phyloP scores from a whole-genome alignment of 169 alveolate species.

The Theileria sp. region DNA sequence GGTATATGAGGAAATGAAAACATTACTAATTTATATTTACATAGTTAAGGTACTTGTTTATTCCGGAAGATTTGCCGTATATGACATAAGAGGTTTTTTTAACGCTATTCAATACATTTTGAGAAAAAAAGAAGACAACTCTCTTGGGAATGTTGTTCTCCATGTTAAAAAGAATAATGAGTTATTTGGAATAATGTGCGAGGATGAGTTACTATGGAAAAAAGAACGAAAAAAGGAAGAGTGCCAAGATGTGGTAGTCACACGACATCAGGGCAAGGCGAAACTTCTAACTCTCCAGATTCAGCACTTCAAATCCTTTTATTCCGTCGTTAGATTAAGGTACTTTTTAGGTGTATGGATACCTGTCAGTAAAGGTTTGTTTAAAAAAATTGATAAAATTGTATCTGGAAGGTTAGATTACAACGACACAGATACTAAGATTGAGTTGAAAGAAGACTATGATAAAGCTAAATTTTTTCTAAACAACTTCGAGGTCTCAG shows the following conservation, averaged over 20 bases:
- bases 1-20: not conserved
- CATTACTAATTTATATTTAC: not conserved
- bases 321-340: not conserved
- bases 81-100: not conserved
- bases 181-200: not conserved
- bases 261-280: not conserved
- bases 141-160: not conserved
- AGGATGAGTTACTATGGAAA: not conserved
- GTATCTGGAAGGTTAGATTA: not conserved
- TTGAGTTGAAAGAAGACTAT: not conserved
- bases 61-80: not conserved
- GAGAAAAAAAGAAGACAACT: not conserved
- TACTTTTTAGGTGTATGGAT: not conserved
- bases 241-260: not conserved
- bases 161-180: not conserved
- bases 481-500: not conserved
- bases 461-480: not conserved
- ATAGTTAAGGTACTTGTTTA: not conserved
- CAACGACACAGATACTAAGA: not conserved
- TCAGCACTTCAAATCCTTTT: not conserved
- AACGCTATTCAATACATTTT: not conserved
- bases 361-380: not conserved
- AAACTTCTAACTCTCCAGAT: not conserved
- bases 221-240: not conserved
- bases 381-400: not conserved